These are phyloP conservation scores for Mycena maculata DNA, from an alignment of 768 basidiomycete species.

Conservation along the genomic window DNA sequence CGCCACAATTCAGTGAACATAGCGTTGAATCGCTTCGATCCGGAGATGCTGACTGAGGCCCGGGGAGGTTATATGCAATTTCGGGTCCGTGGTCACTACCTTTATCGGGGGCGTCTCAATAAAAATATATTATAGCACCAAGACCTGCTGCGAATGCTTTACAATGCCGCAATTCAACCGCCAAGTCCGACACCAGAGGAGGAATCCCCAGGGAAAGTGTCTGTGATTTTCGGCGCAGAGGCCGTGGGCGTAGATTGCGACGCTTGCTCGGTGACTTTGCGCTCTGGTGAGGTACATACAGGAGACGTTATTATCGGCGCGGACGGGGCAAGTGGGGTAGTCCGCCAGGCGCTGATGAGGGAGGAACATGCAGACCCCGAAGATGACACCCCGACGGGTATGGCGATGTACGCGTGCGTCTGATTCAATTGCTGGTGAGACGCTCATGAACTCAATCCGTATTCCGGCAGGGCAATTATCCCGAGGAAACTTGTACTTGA, in stretches of 20 bases:
- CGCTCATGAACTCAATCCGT: not conserved
- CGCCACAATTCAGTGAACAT: not conserved
- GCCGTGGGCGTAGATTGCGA: conserved; percentile 19
- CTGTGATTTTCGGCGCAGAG: conserved; percentile 9
- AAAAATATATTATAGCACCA: conserved; percentile 9
- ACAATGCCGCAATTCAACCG: not conserved
- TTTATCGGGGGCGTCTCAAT: no score
- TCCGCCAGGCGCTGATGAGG: conserved; percentile 4
- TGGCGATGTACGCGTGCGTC: not conserved
- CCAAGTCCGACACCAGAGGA: no score
- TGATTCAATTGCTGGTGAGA: not conserved
- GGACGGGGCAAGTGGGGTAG: conserved; percentile 17
- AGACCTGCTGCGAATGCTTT: conserved; percentile 19
- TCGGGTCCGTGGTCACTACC: not conserved
- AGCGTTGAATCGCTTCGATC: not conserved
- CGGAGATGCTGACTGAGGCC: conserved; percentile 3
- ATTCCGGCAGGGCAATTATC: conserved; percentile 4
- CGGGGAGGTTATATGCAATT: conserved; percentile 14
- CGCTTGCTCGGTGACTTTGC: conserved; percentile 6
- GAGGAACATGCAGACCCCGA: not conserved
- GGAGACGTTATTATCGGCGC: conserved; percentile 24
- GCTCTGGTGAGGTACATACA: conserved; percentile 1
- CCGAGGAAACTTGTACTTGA: not conserved
- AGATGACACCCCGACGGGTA: not conserved
- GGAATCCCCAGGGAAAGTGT: not conserved